A percentile compares a stretch with the other conserved stretches of the same genome.
phyloP scores from a whole-genome alignment of 257 asterid genomes.

The Hygrophila difformis region DNA sequence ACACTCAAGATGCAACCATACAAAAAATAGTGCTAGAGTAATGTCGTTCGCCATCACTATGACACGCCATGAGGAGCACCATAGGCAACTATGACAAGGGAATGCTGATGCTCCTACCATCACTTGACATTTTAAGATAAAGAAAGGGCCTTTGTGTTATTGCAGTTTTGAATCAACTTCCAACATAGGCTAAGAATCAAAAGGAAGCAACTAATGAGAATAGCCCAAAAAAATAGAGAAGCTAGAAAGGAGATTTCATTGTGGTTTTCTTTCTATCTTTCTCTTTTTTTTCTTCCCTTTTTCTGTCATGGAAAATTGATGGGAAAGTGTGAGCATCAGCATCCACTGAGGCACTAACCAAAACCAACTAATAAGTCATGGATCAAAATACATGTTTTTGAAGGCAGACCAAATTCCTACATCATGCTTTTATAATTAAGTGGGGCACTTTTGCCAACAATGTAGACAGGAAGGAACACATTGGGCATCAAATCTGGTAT shows the following conservation, averaged over 20 bases:
- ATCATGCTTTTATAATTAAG: background rate
- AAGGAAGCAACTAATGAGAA: background rate
- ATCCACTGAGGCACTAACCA: conserved; percentile 30
- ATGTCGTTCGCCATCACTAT: too few relatives aligned
- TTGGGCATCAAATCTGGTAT: conserved; percentile 10
- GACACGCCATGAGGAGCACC: too few relatives aligned
- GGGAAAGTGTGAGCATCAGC: conserved; percentile 14
- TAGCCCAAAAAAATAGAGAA: background rate
- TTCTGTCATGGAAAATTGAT: too few relatives aligned
- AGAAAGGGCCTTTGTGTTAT: background rate
- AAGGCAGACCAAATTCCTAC: conserved; percentile 7
- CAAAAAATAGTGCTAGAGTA: too few relatives aligned
- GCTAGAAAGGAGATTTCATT: too few relatives aligned
- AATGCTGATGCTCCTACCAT: too few relatives aligned
- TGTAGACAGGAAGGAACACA: conserved; percentile 18
- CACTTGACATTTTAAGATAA: too few relatives aligned
- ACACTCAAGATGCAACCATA: too few relatives aligned
- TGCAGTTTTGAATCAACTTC: background rate
- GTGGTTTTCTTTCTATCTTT: too few relatives aligned
- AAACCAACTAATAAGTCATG: background rate
- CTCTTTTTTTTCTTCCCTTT: too few relatives aligned
- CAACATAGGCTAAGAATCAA: background rate
- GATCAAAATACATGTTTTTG: background rate
- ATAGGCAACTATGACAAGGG: too few relatives aligned
- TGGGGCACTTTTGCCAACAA: too few relatives aligned